Evolutionary conservation across 2,329 filamentous ascomycete species (phyloP).

Genomic region (Verticillium nonalfalfae): DNA sequence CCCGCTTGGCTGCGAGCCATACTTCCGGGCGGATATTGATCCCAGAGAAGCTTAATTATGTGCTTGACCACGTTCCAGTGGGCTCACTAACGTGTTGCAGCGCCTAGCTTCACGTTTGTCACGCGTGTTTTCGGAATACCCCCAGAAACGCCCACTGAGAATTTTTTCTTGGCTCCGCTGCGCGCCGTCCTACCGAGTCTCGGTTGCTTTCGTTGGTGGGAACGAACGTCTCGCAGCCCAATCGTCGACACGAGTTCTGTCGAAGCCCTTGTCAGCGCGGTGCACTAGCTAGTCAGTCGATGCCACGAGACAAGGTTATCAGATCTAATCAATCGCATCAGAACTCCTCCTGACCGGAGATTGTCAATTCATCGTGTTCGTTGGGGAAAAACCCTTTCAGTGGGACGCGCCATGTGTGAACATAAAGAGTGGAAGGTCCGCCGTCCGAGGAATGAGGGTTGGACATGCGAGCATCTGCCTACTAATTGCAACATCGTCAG

Average conservation of each 20-base stretch:
- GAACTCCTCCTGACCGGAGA: not conserved
- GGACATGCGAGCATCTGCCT: not conserved
- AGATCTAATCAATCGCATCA: not conserved
- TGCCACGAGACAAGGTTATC: not conserved
- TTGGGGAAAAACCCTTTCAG: not conserved
- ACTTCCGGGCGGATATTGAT: not conserved
- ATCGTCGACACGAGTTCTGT: not conserved
- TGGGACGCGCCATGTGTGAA: not conserved
- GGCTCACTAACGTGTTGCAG: not conserved
- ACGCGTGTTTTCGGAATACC: not conserved
- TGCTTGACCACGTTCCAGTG: not conserved
- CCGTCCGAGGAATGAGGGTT: not conserved
- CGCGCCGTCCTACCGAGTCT: not conserved
- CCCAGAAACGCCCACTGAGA: not conserved
- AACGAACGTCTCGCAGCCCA: not conserved
- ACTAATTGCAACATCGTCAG: not conserved
- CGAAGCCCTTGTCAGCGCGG: not conserved
- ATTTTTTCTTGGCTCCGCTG: not conserved
- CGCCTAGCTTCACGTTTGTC: not conserved
- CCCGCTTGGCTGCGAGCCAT: not conserved
- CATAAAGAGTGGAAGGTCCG: not conserved
- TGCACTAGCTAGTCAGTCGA: not conserved
- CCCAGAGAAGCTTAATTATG: not conserved
- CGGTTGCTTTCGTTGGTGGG: not conserved
- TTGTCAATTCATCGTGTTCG: not conserved